Evolutionary conservation across 208 protist genomes (phyloP), one percentile per base, ranked within the genome.

Genomic region (Acanthamoeba sp.): DNA sequence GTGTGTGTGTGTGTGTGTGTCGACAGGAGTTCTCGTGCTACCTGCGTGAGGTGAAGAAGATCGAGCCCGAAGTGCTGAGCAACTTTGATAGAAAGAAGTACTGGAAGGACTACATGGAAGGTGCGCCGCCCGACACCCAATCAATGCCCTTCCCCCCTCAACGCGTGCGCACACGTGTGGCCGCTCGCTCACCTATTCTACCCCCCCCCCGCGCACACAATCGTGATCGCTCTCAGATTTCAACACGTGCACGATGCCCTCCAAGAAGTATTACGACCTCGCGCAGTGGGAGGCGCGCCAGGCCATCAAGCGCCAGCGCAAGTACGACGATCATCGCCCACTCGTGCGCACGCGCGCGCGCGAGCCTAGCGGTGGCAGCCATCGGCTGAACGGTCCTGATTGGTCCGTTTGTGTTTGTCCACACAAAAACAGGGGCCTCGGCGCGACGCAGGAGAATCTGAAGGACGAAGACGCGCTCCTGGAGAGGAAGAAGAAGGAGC

Each of bases 101-200:
- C 64, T 73, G 64, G 64, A 73, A 73, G 64, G 64, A 73, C 64
- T 73, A 73, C 64, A 73, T 73, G 64, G 64, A 73, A 73, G 64
- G 64, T 40, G 10, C 42, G 10, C n/a, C n/a, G n/a, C n/a, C n/a
- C 42, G 42, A 48, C 42, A 48, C 42, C 3, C 42, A 62, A 27
- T 12, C 55, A 12, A 62, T 62, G 22, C 55, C 55, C 55, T 62
- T 22, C 55, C 55, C 55, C 16, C 22, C 22, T 12, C 55, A 27
- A n/a, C n/a, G n/a, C n/a, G n/a, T n/a, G n/a, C n/a, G n/a, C n/a
- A n/a, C n/a, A n/a, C n/a, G n/a, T n/a, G n/a, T n/a, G n/a, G n/a
- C n/a, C n/a, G n/a, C n/a, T 3, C 59, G n/a, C n/a, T 66, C 20
- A 24, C 59, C n/a, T n/a, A n/a, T n/a, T n/a, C n/a, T n/a, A n/a